These are phyloP conservation scores for Glaciozyma antarctica DNA, from an alignment of 768 basidiomycete genomes.

Conservation along the genomic window DNA sequence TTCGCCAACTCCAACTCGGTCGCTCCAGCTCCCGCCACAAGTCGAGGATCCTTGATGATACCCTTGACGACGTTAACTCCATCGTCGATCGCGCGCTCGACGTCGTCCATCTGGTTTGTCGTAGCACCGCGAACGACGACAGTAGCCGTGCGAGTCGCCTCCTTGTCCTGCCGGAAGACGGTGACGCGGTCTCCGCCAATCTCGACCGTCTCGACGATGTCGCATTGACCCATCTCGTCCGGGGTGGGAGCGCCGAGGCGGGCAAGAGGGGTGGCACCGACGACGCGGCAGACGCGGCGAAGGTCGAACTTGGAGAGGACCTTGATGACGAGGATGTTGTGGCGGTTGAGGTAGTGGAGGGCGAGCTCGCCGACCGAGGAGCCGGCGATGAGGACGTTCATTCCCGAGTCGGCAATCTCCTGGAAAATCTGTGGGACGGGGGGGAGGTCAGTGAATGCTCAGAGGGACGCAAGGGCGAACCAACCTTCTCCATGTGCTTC, in stretches of 20 bases:
- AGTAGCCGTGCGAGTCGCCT: slow-evolving; percentile 77
- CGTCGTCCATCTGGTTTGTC: slow-evolving; percentile 83
- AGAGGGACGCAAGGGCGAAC: neutral
- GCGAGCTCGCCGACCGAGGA: slow-evolving; percentile 90
- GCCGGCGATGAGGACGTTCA: slow-evolving; percentile 88
- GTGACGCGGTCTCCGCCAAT: slow-evolving; percentile 97
- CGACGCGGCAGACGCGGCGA: slow-evolving; percentile 83
- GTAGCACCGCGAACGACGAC: slow-evolving; percentile 94
- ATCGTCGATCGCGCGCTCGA: slow-evolving; percentile 92
- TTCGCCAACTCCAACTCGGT: slow-evolving; percentile 85
- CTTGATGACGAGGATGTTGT: slow-evolving; percentile 89
- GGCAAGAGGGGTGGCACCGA: slow-evolving; percentile 90
- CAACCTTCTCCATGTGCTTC: slow-evolving; percentile 78
- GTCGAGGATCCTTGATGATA: slow-evolving; percentile 73
- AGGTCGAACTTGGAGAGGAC: slow-evolving; percentile 97
- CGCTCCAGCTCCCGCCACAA: slow-evolving; percentile 91
- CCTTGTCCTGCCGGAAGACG: slow-evolving; percentile 80
- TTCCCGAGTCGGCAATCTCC: slow-evolving; percentile 91
- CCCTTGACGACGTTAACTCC: slow-evolving; percentile 94
- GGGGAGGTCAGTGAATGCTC: neutral
- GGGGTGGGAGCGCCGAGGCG: slow-evolving; percentile 90
- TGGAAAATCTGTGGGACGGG: slow-evolving; percentile 63
- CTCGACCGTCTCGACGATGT: slow-evolving; percentile 89
- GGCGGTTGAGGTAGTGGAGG: slow-evolving; percentile 88
- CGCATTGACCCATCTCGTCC: slow-evolving; percentile 88